Evolutionary conservation across 176 grass and related monocot genomes (phyloP).

Genomic region (Ananas comosus): DNA sequence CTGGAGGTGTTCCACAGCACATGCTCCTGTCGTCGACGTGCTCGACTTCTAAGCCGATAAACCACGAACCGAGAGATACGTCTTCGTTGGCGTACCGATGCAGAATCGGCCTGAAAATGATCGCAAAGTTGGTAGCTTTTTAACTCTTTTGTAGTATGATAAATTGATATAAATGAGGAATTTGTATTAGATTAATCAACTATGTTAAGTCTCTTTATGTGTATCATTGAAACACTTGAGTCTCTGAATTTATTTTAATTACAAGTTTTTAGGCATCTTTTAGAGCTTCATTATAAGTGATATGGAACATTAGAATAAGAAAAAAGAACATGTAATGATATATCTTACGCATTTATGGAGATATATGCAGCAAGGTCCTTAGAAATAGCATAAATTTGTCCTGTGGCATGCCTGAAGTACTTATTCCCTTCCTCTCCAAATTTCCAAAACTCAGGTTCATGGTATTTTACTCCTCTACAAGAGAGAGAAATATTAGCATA

Average conservation of each 20-base stretch:
- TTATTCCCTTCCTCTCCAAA: conserved; percentile 88
- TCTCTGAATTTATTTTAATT: not conserved
- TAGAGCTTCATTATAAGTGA: not conserved
- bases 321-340: too few relatives aligned
- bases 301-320: not conserved
- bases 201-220: too few relatives aligned
- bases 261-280: not conserved
- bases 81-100: conserved; percentile 9
- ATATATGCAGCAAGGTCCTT: conserved; percentile 56
- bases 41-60: not conserved
- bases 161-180: too few relatives aligned
- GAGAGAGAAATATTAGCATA: not conserved
- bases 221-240: not conserved
- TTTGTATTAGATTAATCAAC: too few relatives aligned
- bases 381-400: conserved; percentile 91
- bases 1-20: conserved; percentile 11
- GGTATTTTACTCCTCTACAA: conserved; percentile 76
- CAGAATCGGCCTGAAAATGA: not conserved
- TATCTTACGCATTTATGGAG: not conserved
- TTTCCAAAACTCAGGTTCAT: conserved; percentile 96
- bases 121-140: not conserved
- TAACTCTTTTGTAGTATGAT: too few relatives aligned
- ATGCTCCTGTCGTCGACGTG: not conserved
- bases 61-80: conserved; percentile 3
- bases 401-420: conserved; percentile 93